Base-by-base conservation (phyloP, 805 yeast genomes). In the Barnettozyma botsteinii region DNA sequence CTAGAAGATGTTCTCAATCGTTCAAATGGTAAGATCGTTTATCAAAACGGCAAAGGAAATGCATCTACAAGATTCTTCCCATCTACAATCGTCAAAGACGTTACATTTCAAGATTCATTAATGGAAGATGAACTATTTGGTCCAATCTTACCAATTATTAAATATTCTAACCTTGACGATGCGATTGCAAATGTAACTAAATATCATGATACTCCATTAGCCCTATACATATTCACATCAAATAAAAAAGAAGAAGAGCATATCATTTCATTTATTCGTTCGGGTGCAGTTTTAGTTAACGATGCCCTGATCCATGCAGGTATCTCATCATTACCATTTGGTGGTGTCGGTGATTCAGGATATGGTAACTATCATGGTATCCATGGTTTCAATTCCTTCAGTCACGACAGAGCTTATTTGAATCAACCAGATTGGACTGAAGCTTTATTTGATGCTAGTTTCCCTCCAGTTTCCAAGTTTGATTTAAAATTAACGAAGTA, bases 291-390 rank as follows among this genome's bases (percentile, higher is more conserved):
- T 12, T 59, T 77, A 34, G 65, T 85, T 45, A 86, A 87, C 56
- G 96, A 88, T 49, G 70, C 79, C 0, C 37, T 86, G 35, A 45
- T 85, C 52, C 95, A 87, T 47, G 86, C 76, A 31, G 89, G 77
- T 1, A 69, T 83, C 38, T 43, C 69, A 7, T 69, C 70, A 35
- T 75, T 85, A 4, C 97, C 97, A 20, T 91, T 89, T 62, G 98
- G 98, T 25, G 98, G 98, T 19, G 65, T 89, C 41, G 96, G 97
- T 12, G 57, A 57, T 13, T 85, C 96, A 0, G 98, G 98, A 1
- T 65, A 67, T 42, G 97, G 97, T 10, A 64, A 72, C 25, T 88
- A 87, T 62, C 96, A 88, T 56, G 96, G 96, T 4, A 63, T 61
- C 46, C 69, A 64, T 56, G 81, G 88, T 8, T 71, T 79, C 42